phyloP scores from a whole-genome alignment of 257 asterid genomes.

The Apocynum venetum region DNA sequence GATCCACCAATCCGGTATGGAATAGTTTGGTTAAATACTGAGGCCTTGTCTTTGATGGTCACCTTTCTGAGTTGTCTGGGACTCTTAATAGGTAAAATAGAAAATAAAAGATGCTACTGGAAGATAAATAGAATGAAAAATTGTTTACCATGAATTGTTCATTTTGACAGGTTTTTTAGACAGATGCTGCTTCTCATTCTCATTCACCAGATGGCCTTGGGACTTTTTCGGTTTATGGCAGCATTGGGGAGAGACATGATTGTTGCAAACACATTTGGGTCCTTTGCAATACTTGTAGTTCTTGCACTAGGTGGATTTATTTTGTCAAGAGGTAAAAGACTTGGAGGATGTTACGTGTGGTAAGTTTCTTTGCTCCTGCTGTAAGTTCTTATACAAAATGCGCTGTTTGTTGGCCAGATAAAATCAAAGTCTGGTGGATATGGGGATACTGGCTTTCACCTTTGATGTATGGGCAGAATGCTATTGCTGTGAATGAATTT shows the following conservation, averaged over 20 bases:
- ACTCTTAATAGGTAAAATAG: background rate
- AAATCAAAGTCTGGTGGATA: slow-evolving; percentile 25
- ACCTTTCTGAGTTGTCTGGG: background rate
- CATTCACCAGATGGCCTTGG: slow-evolving; percentile 41
- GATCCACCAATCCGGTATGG: background rate
- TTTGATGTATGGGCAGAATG: slow-evolving; percentile 33
- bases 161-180: slow-evolving; percentile 41
- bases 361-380: background rate
- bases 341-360: background rate
- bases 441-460: slow-evolving; percentile 34
- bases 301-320: slow-evolving; percentile 43
- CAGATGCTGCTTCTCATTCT: slow-evolving; percentile 40
- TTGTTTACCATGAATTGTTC: background rate
- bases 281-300: slow-evolving; percentile 28
- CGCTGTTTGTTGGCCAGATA: slow-evolving; percentile 10
- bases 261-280: slow-evolving; percentile 45
- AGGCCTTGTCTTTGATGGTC: background rate
- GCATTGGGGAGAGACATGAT: slow-evolving; percentile 48
- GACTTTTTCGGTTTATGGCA: slow-evolving; percentile 44
- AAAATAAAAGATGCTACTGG: background rate
- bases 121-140: background rate
- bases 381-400: background rate
- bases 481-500: slow-evolving; percentile 26
- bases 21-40: background rate
- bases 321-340: slow-evolving; percentile 44